Base-by-base conservation (phyloP, 2,329 filamentous ascomycete genomes). In the Phyllosticta paracitricarpa region DNA sequence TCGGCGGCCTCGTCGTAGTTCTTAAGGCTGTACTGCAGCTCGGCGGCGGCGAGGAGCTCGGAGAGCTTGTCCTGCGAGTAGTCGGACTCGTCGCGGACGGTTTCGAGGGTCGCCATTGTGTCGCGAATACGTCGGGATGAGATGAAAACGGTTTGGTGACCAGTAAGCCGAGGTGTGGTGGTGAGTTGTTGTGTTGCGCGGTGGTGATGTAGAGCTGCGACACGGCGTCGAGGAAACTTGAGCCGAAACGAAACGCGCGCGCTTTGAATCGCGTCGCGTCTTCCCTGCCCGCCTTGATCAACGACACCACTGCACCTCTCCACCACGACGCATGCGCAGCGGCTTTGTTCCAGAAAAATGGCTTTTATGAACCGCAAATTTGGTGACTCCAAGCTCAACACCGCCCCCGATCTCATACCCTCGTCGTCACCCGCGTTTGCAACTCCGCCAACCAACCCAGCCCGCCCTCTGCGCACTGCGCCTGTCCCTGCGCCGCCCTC, bases 381-480 rank as follows among this genome's bases (percentile, higher is more conserved):
- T 7, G 17, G 30, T 17, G 56, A 61, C 9, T 12, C 19, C 24
- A 14, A 40, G 10, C 24, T 55, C 25, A 30, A 26, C 6, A 10
- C 28, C 4, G 59, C 48, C 6, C 54, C 54, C 14, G 85, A 88
- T 57, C 82, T 83, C 52, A 85, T 94, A 63, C 90, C 90, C 4
- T 96, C 92, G 0, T 96, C 91, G 0, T 96, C 91, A 22, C 91
- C 92, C 8, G 91, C 88, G 51, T 97, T 97, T 75, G 91, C 85
- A 57, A 97, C 92, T 1, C 59, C 59, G 19, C 92, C 92, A 1
- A 84, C 85, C 53, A 89, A 94, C 72, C 89, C 91, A 54, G 83
- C 94, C 58, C 83, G 82, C 67, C 84, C 87, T 17, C 71, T 72
- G 66, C 66, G 71, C 57, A 73, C 70, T 48, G 71, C 74, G 28